These are phyloP conservation scores for Oropetium thomaeum DNA, from an alignment of 176 grass and related monocot species.

Conservation along the genomic window DNA sequence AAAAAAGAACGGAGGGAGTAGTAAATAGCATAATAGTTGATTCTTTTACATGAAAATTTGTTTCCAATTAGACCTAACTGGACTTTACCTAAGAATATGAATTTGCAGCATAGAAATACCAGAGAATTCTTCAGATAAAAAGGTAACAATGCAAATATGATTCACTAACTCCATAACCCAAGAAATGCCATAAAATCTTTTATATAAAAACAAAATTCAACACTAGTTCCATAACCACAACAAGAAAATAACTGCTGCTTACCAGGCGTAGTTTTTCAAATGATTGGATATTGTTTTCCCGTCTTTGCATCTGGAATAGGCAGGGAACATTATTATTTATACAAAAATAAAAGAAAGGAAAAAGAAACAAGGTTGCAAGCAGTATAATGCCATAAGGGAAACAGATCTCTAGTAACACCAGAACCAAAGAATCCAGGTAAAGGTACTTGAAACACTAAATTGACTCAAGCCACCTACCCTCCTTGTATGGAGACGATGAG, in stretches of 20 bases:
- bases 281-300: constrained; percentile 95
- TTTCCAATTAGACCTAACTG: neutral
- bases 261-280: constrained; percentile 93
- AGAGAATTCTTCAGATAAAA: neutral
- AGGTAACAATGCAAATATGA: neutral
- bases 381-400: neutral
- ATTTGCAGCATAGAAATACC: neutral
- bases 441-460: constrained; percentile 6
- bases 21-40: too few species aligned
- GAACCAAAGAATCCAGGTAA: neutral
- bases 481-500: constrained; percentile 92
- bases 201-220: neutral
- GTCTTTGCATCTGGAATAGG: constrained; percentile 90
- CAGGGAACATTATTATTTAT: constrained; percentile 11
- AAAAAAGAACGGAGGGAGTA: too few species aligned
- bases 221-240: neutral
- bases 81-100: neutral
- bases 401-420: neutral
- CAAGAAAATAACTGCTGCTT: constrained; percentile 23
- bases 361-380: neutral
- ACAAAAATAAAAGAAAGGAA: constrained; percentile 17
- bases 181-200: neutral
- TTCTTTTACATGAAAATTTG: too few species aligned
- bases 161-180: neutral
- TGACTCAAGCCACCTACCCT: constrained; percentile 55